phyloP scores from a whole-genome alignment of 2,329 filamentous ascomycete species.

The Cytospora piceae region DNA sequence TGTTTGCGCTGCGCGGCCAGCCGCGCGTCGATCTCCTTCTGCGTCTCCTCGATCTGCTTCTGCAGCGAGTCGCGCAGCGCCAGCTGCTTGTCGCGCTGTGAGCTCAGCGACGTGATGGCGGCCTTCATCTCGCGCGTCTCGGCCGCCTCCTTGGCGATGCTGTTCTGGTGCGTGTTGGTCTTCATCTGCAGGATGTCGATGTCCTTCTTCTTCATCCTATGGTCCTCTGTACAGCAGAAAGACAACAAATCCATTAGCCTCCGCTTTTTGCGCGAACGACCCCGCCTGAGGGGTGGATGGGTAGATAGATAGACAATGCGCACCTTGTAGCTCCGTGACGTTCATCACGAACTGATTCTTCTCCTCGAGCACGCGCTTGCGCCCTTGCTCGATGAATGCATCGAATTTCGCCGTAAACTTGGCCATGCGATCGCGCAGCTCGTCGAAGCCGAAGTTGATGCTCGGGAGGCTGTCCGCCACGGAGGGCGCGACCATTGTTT shows the following conservation, averaged over 20 bases:
- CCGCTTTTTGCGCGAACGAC: slow-evolving; percentile 14
- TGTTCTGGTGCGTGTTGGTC: slow-evolving; percentile 71
- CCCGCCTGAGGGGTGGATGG: neutral
- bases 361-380: slow-evolving; percentile 89
- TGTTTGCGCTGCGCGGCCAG: slow-evolving; percentile 74
- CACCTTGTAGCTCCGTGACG: slow-evolving; percentile 87
- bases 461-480: slow-evolving; percentile 80
- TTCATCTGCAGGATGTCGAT: slow-evolving; percentile 82
- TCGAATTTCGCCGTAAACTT: slow-evolving; percentile 92
- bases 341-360: slow-evolving; percentile 92
- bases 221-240: slow-evolving; percentile 67
- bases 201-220: slow-evolving; percentile 84
- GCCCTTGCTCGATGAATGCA: slow-evolving; percentile 87
- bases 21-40: slow-evolving; percentile 69
- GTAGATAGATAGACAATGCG: slow-evolving; percentile 31
- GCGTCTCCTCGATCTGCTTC: slow-evolving; percentile 67
- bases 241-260: slow-evolving; percentile 10
- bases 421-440: slow-evolving; percentile 91
- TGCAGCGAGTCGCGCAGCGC: slow-evolving; percentile 60
- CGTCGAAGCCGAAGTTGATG: slow-evolving; percentile 95
- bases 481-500: slow-evolving; percentile 63
- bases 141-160: slow-evolving; percentile 73
- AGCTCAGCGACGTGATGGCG: slow-evolving; percentile 60
- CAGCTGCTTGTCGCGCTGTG: slow-evolving; percentile 64
- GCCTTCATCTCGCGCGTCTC: slow-evolving; percentile 77